These are phyloP conservation scores for Neurospora sp. DNA, from an alignment of 495 filamentous ascomycete genomes.

Conservation along the genomic window DNA sequence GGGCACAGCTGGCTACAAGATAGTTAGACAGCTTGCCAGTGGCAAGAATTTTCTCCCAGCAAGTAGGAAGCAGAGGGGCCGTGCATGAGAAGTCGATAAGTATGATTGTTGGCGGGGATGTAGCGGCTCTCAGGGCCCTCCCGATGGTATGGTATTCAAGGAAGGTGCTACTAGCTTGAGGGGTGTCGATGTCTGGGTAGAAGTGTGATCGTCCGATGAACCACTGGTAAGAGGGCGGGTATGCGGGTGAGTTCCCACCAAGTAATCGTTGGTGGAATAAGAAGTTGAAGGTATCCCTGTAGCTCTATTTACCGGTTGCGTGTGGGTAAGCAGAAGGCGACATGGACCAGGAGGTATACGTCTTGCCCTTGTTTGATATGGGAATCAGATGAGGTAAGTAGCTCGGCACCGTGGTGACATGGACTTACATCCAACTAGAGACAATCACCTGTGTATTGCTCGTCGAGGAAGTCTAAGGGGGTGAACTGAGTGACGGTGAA, in stretches of 20 bases:
- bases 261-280: slow-evolving; percentile 15
- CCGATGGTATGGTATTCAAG: not conserved
- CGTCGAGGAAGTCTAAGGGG: not conserved
- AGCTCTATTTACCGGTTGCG: not conserved
- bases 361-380: slow-evolving; percentile 2
- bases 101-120: not conserved
- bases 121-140: not conserved
- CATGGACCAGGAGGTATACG: not conserved
- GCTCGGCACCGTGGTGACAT: not conserved
- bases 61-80: not conserved
- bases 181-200: slow-evolving; percentile 3
- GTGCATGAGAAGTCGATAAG: not conserved
- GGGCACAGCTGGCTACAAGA: not conserved
- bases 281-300: slow-evolving; percentile 11
- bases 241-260: slow-evolving; percentile 20
- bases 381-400: slow-evolving; percentile 5
- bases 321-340: not conserved
- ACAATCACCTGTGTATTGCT: not conserved
- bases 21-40: not conserved
- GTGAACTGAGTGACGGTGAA: slow-evolving; percentile 6
- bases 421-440: not conserved
- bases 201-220: slow-evolving; percentile 9
- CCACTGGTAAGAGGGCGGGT: slow-evolving; percentile 16
- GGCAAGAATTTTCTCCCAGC: not conserved
- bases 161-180: slow-evolving; percentile 13